Evolutionary conservation across 1,139 yeast genomes (phyloP), one percentile per base, ranked within the genome.

Genomic region (Pichia inconspicua): DNA sequence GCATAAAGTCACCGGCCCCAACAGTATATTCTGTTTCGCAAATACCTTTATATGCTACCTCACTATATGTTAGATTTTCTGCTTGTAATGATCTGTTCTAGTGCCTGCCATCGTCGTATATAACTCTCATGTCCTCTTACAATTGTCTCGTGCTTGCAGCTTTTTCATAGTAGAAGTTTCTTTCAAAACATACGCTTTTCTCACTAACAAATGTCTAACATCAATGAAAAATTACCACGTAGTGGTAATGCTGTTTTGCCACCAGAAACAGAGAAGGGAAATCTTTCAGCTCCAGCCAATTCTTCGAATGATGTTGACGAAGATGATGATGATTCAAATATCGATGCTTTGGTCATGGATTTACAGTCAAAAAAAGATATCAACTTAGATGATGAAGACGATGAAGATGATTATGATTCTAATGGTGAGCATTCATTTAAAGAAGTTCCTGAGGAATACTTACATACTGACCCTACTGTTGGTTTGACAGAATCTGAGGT

Each of bases 401-500:
- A 19, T 37, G 25, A 46, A 14, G 78, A 71, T 22, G 76, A 67
- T 12, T 80, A 73, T 31, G 84, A 74, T 4, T 84, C 74, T 22
- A 77, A 67, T 12, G 80, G 73, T 32, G 84, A 74, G 5, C 84
- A 74, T 40, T 70, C 67, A 30, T 70, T 67, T 68, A 77, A 74
- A 64, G 87, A 87, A 53, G 92, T 89, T 49, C 96, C 97, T 48
- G 97, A 89, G 63, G 95, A 85, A 65, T 73, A 85, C 59, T 76
- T 89, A 64, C 85, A 87, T 69, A 90, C 97, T 53, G 92, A 86
- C 73, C 90, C 94, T 46, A 66, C 83, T 48, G 67, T 69, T 61
- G 97, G 97, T 78, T 78, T 90, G 63, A 70, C 85, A 53, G 71
- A 80, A 54, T 95, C 85, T 47, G 96, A 90, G 67, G 96, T 87